A percentile compares a stretch with the other conserved stretches of the same genome.
These are phyloP conservation scores for Lecanicillium sp. DNA, from an alignment of 2,329 filamentous ascomycete genomes.

Conservation along the genomic window DNA sequence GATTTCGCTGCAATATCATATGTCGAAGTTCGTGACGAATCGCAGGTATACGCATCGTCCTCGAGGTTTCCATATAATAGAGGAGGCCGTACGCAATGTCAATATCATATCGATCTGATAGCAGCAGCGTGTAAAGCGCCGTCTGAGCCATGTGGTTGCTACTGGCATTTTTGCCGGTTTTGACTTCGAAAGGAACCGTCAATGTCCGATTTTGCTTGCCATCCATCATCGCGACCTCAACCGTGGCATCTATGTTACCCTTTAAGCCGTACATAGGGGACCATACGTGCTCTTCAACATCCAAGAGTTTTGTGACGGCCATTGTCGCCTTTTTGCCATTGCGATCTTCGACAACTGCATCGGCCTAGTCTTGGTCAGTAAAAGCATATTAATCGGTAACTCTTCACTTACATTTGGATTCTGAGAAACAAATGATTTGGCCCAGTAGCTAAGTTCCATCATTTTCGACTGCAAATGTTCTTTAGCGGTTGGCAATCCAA, in stretches of 20 bases:
- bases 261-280: conserved; percentile 96
- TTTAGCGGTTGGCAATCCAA: conserved; percentile 62
- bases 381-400: not conserved
- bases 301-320: conserved; percentile 86
- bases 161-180: conserved; percentile 81
- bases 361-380: conserved; percentile 36
- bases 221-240: conserved; percentile 77
- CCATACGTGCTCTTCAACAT: conserved; percentile 97
- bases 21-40: conserved; percentile 83
- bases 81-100: conserved; percentile 83
- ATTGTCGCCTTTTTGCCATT: conserved; percentile 69
- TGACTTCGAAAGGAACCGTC: conserved; percentile 89
- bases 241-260: conserved; percentile 94
- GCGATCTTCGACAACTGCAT: conserved; percentile 70
- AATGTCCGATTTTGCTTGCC: conserved; percentile 57
- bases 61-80: conserved; percentile 90
- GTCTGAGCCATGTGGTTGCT: conserved; percentile 87
- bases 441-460: conserved; percentile 75
- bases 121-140: conserved; percentile 81
- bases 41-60: conserved; percentile 76
- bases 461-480: conserved; percentile 80
- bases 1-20: conserved; percentile 94
- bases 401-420: conserved; percentile 51
- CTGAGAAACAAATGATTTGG: conserved; percentile 66
- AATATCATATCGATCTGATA: conserved; percentile 92